Evolutionary conservation across 2,329 filamentous ascomycete species (phyloP).

Genomic region (Cadophora gregata): DNA sequence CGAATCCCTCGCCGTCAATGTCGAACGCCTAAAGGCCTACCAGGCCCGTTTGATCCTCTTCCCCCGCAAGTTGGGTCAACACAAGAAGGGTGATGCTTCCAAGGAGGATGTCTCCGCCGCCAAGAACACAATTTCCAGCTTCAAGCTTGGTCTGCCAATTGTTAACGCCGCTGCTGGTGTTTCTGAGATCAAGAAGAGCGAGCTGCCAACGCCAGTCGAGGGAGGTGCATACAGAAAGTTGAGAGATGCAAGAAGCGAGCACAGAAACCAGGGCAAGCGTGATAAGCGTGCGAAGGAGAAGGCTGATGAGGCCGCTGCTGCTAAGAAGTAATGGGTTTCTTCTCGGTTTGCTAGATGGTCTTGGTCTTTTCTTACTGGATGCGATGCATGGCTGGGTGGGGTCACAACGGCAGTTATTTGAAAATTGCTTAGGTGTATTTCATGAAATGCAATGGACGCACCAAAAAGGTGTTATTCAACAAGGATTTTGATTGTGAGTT

Average conservation of each 20-base stretch:
- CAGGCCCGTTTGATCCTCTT: slow-evolving; percentile 95
- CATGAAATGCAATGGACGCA: slow-evolving; percentile 45
- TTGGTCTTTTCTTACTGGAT: slow-evolving; percentile 40
- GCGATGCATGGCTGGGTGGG: slow-evolving; percentile 39
- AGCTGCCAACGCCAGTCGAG: slow-evolving; percentile 75
- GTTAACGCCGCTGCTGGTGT: slow-evolving; percentile 68
- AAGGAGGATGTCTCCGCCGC: slow-evolving; percentile 74
- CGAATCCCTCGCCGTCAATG: slow-evolving; percentile 93
- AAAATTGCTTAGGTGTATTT: slow-evolving; percentile 46
- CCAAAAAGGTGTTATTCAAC: slow-evolving; percentile 25
- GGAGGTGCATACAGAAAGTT: slow-evolving; percentile 88
- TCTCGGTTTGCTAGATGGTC: slow-evolving; percentile 35
- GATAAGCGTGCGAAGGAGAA: slow-evolving; percentile 94
- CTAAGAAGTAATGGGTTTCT: slow-evolving; percentile 71
- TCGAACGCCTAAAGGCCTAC: slow-evolving; percentile 98
- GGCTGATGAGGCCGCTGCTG: slow-evolving; percentile 76
- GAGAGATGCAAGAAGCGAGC: slow-evolving; percentile 82
- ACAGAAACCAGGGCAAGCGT: slow-evolving; percentile 79
- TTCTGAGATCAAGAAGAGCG: slow-evolving; percentile 80
- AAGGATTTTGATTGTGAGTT: slow-evolving; percentile 4
- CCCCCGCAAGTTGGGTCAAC: slow-evolving; percentile 91
- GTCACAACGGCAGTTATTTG: slow-evolving; percentile 41
- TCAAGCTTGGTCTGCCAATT: slow-evolving; percentile 73
- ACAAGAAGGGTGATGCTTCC: slow-evolving; percentile 89
- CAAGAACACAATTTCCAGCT: slow-evolving; percentile 65